Conservation (phyloP, 2,329 filamentous ascomycete genomes). For the Scedosporium boydii region DNA sequence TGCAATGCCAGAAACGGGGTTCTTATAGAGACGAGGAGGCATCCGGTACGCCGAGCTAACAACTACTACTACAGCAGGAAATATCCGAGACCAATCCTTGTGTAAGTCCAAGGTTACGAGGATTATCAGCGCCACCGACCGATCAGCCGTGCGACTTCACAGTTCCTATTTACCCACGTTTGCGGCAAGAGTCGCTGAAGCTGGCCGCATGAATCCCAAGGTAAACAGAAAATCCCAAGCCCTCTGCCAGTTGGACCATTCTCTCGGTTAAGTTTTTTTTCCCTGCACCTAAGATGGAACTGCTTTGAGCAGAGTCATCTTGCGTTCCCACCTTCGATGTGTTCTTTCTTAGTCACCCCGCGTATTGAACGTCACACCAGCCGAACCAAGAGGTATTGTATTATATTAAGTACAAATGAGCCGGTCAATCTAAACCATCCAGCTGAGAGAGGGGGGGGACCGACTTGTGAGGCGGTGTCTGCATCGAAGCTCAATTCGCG, state of each 20-base stretch:
- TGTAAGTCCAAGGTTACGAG: neutral
- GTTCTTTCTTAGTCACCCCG: neutral
- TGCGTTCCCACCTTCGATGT: neutral
- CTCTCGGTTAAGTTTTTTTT: neutral
- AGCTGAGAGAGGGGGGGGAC: neutral
- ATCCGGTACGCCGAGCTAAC: no score
- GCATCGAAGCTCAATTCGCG: neutral
- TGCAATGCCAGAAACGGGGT: no score
- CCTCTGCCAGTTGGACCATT: neutral
- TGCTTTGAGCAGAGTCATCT: no score
- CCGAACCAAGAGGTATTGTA: neutral
- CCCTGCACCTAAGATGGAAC: neutral
- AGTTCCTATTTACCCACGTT: neutral
- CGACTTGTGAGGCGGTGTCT: neutral
- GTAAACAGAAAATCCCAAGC: neutral
- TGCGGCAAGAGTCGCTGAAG: neutral
- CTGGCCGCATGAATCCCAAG: neutral
- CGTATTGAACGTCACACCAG: neutral
- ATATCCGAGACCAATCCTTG: neutral
- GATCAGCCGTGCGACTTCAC: neutral
- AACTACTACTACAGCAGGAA: no score
- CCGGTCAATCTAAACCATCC: constrained; percentile 2
- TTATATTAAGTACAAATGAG: constrained; percentile 7
- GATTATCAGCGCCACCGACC: neutral
- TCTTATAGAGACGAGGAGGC: no score